A percentile compares a stretch with the other conserved stretches of the same genome.
phyloP scores from a whole-genome alignment of 495 filamentous ascomycete species.

The Monascus purpureus region DNA sequence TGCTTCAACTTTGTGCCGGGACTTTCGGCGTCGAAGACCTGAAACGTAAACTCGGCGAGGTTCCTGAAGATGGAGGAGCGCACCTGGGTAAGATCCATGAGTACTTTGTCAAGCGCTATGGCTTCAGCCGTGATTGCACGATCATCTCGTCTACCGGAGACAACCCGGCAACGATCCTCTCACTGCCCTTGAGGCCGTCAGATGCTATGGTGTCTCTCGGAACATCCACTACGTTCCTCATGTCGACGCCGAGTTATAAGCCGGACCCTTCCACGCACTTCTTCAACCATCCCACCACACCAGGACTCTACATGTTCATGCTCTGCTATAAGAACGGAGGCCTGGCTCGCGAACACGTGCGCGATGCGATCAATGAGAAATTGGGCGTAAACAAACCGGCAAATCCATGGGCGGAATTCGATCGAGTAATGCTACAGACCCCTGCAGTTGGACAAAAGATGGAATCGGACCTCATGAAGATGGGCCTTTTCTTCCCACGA shows the following conservation, averaged over 20 bases:
- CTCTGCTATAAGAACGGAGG: conserved; percentile 98
- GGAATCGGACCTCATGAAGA: conserved; percentile 47
- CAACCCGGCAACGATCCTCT: conserved; percentile 90
- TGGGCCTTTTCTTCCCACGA: conserved; percentile 86
- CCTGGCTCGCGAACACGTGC: conserved; percentile 76
- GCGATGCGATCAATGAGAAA: conserved; percentile 49
- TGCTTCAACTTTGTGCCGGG: conserved; percentile 67
- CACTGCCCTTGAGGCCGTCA: conserved; percentile 66
- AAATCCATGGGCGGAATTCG: conserved; percentile 65
- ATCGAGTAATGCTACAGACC: conserved; percentile 47
- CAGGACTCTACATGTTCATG: conserved; percentile 93
- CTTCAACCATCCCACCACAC: conserved; percentile 77
- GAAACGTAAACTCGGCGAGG: conserved; percentile 63
- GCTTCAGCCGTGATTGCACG: conserved; percentile 59
- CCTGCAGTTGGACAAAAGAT: conserved; percentile 48
- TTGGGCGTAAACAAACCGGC: conserved; percentile 17
- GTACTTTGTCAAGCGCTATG: conserved; percentile 68
- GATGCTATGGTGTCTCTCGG: conserved; percentile 92
- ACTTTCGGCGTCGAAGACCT: conserved; percentile 50
- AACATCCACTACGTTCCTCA: conserved; percentile 92
- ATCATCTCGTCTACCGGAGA: conserved; percentile 86
- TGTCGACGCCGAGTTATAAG: conserved; percentile 82
- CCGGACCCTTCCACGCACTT: conserved; percentile 80
- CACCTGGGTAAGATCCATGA: conserved; percentile 56
- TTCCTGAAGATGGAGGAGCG: conserved; percentile 65